phyloP scores from a whole-genome alignment of 2,329 filamentous ascomycete genomes.

The Colletotrichum sp. region DNA sequence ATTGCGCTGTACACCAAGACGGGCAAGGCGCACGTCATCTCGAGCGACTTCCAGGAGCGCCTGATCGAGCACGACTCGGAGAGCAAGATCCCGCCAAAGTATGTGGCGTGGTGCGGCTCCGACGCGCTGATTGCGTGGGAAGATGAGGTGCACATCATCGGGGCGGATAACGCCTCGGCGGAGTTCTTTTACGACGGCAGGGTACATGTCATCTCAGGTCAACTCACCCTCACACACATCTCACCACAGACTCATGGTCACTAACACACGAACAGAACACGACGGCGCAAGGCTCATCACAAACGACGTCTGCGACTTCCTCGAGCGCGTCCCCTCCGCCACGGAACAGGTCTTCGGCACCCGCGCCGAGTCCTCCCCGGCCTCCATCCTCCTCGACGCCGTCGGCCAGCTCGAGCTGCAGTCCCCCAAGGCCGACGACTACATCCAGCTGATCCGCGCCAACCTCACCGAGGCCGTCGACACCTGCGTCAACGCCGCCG shows the following conservation, averaged over 20 bases:
- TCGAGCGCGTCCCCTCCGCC: conserved; percentile 90
- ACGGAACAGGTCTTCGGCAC: conserved; percentile 89
- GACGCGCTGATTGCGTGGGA: conserved; percentile 97
- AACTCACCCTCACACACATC: conserved; percentile 28
- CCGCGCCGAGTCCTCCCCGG: conserved; percentile 85
- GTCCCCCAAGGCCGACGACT: conserved; percentile 96
- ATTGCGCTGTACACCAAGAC: conserved; percentile 86
- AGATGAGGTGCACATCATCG: conserved; percentile 94
- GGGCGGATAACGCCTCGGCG: conserved; percentile 76
- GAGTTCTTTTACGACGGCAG: conserved; percentile 90
- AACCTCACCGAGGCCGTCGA: conserved; percentile 93
- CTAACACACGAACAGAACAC: conserved; percentile 49
- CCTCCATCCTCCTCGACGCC: conserved; percentile 92
- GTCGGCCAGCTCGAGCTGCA: conserved; percentile 90
- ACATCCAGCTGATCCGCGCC: conserved; percentile 90
- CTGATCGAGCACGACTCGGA: conserved; percentile 91
- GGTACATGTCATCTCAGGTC: conserved; percentile 86
- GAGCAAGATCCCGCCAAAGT: conserved; percentile 83
- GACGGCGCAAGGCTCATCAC: conserved; percentile 92
- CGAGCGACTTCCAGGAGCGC: conserved; percentile 91
- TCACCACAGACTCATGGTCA: not conserved
- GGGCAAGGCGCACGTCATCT: conserved; percentile 90
- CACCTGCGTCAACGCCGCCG: conserved; percentile 90
- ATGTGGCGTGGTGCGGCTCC: conserved; percentile 95
- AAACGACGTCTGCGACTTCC: conserved; percentile 93